Conservation (phyloP, 495 filamentous ascomycete genomes). For the Cudoniella acicularis region DNA sequence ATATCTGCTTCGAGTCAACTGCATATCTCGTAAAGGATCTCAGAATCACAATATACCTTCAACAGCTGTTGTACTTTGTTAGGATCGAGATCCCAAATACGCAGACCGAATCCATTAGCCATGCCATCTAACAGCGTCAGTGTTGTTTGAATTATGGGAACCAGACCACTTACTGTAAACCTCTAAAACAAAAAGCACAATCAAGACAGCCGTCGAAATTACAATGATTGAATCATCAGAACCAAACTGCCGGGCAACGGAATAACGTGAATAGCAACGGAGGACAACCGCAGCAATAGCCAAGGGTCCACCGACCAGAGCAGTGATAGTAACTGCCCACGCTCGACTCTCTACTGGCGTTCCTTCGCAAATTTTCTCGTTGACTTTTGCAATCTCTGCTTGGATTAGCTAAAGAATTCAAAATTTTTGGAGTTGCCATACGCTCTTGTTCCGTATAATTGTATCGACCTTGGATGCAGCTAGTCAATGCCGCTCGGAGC, state of each 20-base stretch:
- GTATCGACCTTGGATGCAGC: slow-evolving; percentile 1
- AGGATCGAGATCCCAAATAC: slow-evolving; percentile 12
- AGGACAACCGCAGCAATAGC: slow-evolving; percentile 10
- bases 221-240: slow-evolving; percentile 8
- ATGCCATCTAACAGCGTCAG: background rate
- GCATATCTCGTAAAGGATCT: background rate
- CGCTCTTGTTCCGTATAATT: slow-evolving; percentile 9
- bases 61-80: background rate
- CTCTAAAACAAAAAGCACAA: background rate
- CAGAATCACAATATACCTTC: background rate
- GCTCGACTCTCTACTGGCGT: slow-evolving; percentile 1
- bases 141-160: background rate
- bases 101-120: slow-evolving; percentile 5
- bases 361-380: slow-evolving; percentile 4
- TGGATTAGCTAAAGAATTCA: background rate
- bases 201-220: background rate
- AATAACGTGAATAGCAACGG: slow-evolving; percentile 10
- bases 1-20: slow-evolving; percentile 2
- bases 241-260: slow-evolving; percentile 2
- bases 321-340: background rate
- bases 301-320: background rate
- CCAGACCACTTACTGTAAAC: background rate
- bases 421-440: background rate
- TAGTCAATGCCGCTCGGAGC: background rate
- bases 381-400: background rate